Percentiles rank a stretch among this genome's conserved stretches.
Conservation (phyloP, 192 early-diverging fungal genomes). For the Oehlia diaphana region DNA sequence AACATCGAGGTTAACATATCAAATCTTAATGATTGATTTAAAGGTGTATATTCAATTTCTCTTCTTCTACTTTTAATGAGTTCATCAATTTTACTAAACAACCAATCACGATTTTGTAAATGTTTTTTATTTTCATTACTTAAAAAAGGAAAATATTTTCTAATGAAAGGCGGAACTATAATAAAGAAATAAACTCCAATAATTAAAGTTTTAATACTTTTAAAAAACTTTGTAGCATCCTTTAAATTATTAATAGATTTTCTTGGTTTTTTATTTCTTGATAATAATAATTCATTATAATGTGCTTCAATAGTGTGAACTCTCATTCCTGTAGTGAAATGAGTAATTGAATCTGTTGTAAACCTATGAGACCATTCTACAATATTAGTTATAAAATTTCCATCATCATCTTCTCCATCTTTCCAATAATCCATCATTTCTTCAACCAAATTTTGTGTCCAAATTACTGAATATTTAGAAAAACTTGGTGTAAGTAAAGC, state of each 20-base stretch:
- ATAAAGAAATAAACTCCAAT: neutral
- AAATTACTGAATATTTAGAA: neutral
- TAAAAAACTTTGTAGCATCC: neutral
- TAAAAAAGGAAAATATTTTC: neutral
- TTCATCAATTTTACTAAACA: neutral
- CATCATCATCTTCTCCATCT: neutral
- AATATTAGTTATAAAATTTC: neutral
- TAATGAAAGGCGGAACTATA: neutral
- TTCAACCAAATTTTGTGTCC: neutral
- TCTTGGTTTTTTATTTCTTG: neutral
- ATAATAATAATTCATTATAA: neutral
- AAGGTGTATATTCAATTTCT: neutral
- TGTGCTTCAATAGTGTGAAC: neutral
- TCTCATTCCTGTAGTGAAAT: neutral
- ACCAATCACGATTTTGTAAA: neutral
- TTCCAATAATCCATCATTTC: slow-evolving; percentile 5
- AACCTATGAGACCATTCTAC: slow-evolving; percentile 11
- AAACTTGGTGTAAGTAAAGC: slow-evolving; percentile 2
- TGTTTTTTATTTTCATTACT: neutral
- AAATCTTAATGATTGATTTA: neutral
- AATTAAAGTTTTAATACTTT: too few species aligned
- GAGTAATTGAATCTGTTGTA: slow-evolving; percentile 3
- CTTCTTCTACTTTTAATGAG: slow-evolving; percentile 9
- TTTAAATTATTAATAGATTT: neutral
- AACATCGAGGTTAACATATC: slow-evolving; percentile 1